These are phyloP conservation scores for Boletales sp. DNA, from an alignment of 768 basidiomycete genomes.

Conservation along the genomic window DNA sequence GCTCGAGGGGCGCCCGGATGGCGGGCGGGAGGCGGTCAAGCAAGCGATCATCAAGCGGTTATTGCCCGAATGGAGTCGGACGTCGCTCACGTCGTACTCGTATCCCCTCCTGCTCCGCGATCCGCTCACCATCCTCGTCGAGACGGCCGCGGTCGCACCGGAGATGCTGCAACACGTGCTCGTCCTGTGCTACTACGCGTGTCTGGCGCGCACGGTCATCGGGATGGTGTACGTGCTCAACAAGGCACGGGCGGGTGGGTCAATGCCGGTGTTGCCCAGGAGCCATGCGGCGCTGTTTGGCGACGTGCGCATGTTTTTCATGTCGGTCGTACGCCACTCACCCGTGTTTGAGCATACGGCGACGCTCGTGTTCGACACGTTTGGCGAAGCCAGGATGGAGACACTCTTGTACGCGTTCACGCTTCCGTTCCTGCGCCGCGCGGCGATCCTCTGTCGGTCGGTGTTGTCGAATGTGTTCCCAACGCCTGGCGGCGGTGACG, in stretches of 20 bases:
- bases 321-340: slow-evolving; percentile 86
- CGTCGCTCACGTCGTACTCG: slow-evolving; percentile 77
- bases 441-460: slow-evolving; percentile 79
- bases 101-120: slow-evolving; percentile 86
- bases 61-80: slow-evolving; percentile 88
- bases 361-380: slow-evolving; percentile 71
- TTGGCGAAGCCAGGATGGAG: slow-evolving; percentile 82
- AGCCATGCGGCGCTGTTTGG: slow-evolving; percentile 75
- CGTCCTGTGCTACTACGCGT: slow-evolving; percentile 87
- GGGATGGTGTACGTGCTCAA: slow-evolving; percentile 80
- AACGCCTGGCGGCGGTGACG: slow-evolving; percentile 34
- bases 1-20: slow-evolving; percentile 68
- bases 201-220: slow-evolving; percentile 81
- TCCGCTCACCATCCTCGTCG: slow-evolving; percentile 85
- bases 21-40: slow-evolving; percentile 71
- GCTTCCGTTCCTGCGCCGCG: slow-evolving; percentile 86
- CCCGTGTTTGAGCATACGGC: slow-evolving; percentile 85
- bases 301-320: slow-evolving; percentile 84
- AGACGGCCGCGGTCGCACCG: slow-evolving; percentile 86
- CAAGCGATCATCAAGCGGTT: slow-evolving; percentile 88
- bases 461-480: slow-evolving; percentile 64
- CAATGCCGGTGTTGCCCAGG: slow-evolving; percentile 42
- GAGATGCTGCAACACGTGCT: slow-evolving; percentile 87
- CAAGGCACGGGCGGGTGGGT: slow-evolving; percentile 58
- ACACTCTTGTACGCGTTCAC: slow-evolving; percentile 85